phyloP scores from a whole-genome alignment of 371 early-diverging fungal genomes.

The Cokeromyces recurvatus region DNA sequence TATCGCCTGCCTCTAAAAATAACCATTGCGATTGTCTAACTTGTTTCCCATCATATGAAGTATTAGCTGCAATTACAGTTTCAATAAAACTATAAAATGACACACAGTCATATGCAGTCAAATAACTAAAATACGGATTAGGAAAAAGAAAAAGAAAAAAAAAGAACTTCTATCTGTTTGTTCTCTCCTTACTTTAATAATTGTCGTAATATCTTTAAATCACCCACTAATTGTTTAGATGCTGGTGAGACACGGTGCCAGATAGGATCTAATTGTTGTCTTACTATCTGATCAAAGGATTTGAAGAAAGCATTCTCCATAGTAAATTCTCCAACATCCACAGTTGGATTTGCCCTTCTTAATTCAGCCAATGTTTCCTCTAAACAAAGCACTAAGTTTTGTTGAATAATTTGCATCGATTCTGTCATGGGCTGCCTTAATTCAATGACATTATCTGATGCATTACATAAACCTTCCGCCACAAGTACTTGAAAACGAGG shows the following conservation, averaged over 20 bases:
- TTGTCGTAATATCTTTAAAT: conserved; percentile 68
- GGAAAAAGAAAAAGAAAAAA: no score
- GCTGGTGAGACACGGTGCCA: conserved; percentile 82
- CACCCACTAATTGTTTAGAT: conserved; percentile 73
- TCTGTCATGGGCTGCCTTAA: conserved; percentile 77
- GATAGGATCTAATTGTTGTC: conserved; percentile 75
- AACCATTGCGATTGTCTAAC: conserved; percentile 73
- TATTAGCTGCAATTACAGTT: conserved; percentile 63
- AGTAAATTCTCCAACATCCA: conserved; percentile 81
- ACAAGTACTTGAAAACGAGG: conserved; percentile 84
- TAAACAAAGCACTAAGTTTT: conserved; percentile 81
- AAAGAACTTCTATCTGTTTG: not conserved
- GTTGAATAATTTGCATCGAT: conserved; percentile 80
- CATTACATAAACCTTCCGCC: conserved; percentile 52
- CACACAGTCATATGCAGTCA: conserved; percentile 85
- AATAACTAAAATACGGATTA: no score
- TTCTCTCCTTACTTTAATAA: conserved; percentile 59
- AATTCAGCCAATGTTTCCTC: conserved; percentile 77
- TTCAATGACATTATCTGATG: conserved; percentile 69
- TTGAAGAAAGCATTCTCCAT: conserved; percentile 82
- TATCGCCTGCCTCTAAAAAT: conserved; percentile 80
- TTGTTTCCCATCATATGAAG: conserved; percentile 30
- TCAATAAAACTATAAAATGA: conserved; percentile 85
- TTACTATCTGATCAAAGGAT: conserved; percentile 74
- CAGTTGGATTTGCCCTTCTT: conserved; percentile 56